phyloP scores from a whole-genome alignment of 306 rosid species.

The Pyrus betulifolia region DNA sequence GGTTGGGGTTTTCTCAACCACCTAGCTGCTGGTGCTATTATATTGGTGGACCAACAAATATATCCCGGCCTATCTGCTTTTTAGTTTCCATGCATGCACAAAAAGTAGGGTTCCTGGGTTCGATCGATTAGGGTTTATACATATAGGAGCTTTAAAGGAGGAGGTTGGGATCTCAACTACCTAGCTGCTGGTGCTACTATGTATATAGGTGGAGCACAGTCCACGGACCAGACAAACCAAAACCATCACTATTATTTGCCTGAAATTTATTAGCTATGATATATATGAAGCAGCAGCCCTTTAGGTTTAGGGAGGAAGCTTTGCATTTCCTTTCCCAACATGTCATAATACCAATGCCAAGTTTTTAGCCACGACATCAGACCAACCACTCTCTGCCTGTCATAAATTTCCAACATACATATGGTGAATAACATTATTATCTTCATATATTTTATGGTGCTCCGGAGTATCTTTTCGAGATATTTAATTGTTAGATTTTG shows the following conservation, averaged over 20 bases:
- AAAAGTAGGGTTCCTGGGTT: background rate
- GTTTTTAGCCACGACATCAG: background rate
- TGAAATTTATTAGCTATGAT: conserved; percentile 6
- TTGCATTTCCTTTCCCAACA: conserved; percentile 4
- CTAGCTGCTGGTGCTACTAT: background rate
- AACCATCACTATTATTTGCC: conserved; percentile 6
- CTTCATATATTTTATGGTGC: background rate
- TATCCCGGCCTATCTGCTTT: background rate
- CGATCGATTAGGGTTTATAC: background rate
- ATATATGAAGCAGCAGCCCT: background rate
- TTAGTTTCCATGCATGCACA: background rate
- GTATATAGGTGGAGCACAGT: conserved; percentile 9
- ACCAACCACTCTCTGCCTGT: conserved; percentile 1
- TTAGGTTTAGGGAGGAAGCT: background rate
- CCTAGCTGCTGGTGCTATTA: too few species aligned
- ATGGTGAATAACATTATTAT: background rate
- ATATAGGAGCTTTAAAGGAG: background rate
- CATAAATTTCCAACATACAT: background rate
- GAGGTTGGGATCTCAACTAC: conserved; percentile 5
- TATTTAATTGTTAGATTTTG: background rate
- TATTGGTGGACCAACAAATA: too few species aligned
- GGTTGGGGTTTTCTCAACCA: too few species aligned
- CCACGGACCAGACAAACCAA: background rate
- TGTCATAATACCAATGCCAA: background rate
- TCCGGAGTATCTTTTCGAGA: background rate